Percentiles rank a stretch among this genome's conserved stretches.
Evolutionary conservation across 192 early-diverging fungal genomes (phyloP).

Genomic region (Umbelopsis ramanniana): DNA sequence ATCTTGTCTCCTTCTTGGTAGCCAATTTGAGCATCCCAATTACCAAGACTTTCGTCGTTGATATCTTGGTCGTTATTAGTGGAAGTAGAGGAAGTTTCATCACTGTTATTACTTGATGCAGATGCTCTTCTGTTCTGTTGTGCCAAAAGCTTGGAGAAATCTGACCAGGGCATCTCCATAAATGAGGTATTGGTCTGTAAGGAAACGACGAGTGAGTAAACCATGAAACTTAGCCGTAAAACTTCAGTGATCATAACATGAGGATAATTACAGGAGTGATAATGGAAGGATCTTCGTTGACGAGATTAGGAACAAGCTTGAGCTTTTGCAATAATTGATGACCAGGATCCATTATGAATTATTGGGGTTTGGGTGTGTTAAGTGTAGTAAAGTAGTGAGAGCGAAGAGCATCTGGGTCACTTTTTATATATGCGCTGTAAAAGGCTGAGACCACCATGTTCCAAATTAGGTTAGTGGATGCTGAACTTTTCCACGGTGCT

Average conservation of each 20-base stretch:
- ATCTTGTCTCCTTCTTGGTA: slow-evolving; percentile 26
- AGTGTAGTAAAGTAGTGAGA: background rate
- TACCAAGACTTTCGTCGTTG: slow-evolving; percentile 6
- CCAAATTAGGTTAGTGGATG: background rate
- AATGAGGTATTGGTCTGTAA: slow-evolving; percentile 37
- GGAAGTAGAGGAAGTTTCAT: slow-evolving; percentile 3
- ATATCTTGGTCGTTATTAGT: slow-evolving; percentile 22
- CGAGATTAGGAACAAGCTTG: slow-evolving; percentile 45
- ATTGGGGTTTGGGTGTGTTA: background rate
- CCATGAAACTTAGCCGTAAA: background rate
- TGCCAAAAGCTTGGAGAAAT: slow-evolving; percentile 40
- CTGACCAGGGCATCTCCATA: slow-evolving; percentile 46
- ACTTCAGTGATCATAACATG: background rate
- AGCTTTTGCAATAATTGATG: slow-evolving; percentile 41
- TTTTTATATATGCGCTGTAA: slow-evolving; percentile 2
- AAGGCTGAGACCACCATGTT: background rate
- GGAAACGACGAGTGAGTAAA: background rate
- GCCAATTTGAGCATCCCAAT: slow-evolving; percentile 29
- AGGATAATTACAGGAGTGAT: slow-evolving; percentile 30
- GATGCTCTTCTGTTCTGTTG: slow-evolving; percentile 24
- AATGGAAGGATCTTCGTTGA: slow-evolving; percentile 44
- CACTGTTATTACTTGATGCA: background rate
- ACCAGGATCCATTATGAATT: slow-evolving; percentile 45
- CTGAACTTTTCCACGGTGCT: slow-evolving; percentile 9
- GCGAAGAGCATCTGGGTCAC: no score